Base-by-base conservation (phyloP, 208 protist species). In the Strigomonas galati region DNA sequence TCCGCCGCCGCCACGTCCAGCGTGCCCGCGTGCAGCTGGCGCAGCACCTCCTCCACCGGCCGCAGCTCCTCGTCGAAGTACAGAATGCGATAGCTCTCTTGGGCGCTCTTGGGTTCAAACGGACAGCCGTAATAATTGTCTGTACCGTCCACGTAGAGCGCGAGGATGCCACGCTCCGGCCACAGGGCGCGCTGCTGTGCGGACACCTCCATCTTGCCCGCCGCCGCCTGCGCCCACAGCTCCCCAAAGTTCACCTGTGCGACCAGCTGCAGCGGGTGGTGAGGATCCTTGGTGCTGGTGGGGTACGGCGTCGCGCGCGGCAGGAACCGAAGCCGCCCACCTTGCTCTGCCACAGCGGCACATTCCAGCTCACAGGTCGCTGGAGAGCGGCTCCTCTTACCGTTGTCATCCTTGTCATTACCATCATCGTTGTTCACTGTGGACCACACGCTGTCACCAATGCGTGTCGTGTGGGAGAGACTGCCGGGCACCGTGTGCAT, bases 271-370 rank as follows among this genome's bases (percentile, higher is more conserved):
- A 72, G 61, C n/a, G 68, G 68, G 37, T 53, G 31, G 28, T 52
- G 27, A n/a, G n/a, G n/a, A n/a, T n/a, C n/a, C 6, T 19, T 65
- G 7, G 46, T 58, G 51, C 31, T 6, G 37, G 61, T 67, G 40
- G 68, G 68, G 61, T 72, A 72, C 3, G 40, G 37, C 28, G 37
- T 15, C 17, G 40, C 37, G 27, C 56, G 49, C 44, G 68, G 68
- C n/a, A 72, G 60, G 44, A 67, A 65, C 68, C 68, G 37, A 66
- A 72, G 21, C 68, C 68, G 32, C 68, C 68, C 19, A 62, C 31
- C 54, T 72, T 72, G 60, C 68, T 72, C 43, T 35, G n/a, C 58
- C 58, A 72, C 28, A 72, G 68, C n/a, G 68, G 68, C 10, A 72
- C 19, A 27, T 55, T 72, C 14, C 44, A 15, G 15, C 59, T 49